Conservation (phyloP, 139 green algal genomes). For the Pleodorina starrii region DNA sequence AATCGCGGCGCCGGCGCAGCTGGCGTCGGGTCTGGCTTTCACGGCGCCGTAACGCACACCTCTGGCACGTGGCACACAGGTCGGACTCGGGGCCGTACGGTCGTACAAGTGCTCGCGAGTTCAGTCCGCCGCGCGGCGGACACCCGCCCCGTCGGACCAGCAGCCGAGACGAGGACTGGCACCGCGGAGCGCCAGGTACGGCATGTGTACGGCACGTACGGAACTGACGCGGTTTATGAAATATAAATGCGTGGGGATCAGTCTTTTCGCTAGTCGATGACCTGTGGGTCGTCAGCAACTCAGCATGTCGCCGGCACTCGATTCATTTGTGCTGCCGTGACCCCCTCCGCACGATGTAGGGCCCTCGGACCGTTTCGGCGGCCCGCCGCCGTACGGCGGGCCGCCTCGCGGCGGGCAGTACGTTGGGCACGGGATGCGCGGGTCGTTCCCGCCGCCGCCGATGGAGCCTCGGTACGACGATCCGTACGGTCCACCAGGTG, state of each 20-base stretch:
- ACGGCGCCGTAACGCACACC: too few relatives aligned
- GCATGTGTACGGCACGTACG: too few relatives aligned
- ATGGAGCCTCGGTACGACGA: constrained; percentile 16
- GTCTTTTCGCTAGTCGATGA: too few relatives aligned
- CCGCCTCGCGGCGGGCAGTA: neutral
- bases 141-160: neutral
- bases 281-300: too few relatives aligned
- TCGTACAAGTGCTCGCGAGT: neutral
- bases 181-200: constrained; percentile 24
- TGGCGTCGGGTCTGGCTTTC: too few relatives aligned
- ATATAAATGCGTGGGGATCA: too few relatives aligned
- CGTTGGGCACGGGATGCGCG: neutral
- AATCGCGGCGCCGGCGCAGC: too few relatives aligned
- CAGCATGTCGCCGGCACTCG: too few relatives aligned
- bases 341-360: constrained; percentile 8
- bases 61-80: neutral
- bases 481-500: constrained; percentile 3
- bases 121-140: constrained; percentile 4
- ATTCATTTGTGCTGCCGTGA: too few relatives aligned
- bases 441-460: neutral
- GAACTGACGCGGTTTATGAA: too few relatives aligned
- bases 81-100: neutral
- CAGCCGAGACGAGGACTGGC: constrained; percentile 30
- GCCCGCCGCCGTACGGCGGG: neutral
- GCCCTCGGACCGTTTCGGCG: constrained; percentile 14